These are phyloP conservation scores for Dothistroma septosporum DNA, from an alignment of 2,329 filamentous ascomycete genomes.

Conservation along the genomic window DNA sequence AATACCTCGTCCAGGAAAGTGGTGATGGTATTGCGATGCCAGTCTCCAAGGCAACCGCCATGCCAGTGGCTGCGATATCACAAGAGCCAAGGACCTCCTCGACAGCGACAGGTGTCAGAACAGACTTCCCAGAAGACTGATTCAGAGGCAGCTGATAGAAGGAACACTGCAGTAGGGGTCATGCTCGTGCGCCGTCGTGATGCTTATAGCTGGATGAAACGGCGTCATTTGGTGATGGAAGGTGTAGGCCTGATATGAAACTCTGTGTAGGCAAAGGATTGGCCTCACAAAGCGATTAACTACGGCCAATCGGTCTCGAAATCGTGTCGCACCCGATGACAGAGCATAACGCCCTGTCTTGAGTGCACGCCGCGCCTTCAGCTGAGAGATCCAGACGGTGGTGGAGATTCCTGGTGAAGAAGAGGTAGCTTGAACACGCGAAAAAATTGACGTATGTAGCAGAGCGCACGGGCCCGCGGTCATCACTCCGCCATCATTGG, in stretches of 20 bases:
- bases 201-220: not conserved
- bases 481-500: not conserved
- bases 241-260: conserved; percentile 54
- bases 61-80: not conserved
- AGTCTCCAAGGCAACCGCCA: not conserved
- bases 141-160: not conserved
- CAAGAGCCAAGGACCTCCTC: not conserved
- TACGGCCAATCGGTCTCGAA: conserved; percentile 47
- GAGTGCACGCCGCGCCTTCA: conserved; percentile 33
- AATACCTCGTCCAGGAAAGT: not conserved
- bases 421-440: conserved; percentile 14
- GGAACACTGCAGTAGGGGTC: not conserved
- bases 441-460: conserved; percentile 11
- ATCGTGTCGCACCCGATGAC: conserved; percentile 32
- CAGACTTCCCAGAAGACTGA: not conserved
- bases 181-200: not conserved
- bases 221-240: not conserved
- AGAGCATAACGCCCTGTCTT: conserved; percentile 32
- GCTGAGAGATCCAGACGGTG: conserved; percentile 31
- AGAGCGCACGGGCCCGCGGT: conserved; percentile 1
- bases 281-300: conserved; percentile 51
- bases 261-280: conserved; percentile 42
- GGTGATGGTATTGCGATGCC: not conserved
- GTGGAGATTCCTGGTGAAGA: conserved; percentile 27
- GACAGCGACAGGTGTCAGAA: not conserved